Evolutionary conservation across 2,329 filamentous ascomycete species (phyloP).

Genomic region (Paecilomyces formosus): DNA sequence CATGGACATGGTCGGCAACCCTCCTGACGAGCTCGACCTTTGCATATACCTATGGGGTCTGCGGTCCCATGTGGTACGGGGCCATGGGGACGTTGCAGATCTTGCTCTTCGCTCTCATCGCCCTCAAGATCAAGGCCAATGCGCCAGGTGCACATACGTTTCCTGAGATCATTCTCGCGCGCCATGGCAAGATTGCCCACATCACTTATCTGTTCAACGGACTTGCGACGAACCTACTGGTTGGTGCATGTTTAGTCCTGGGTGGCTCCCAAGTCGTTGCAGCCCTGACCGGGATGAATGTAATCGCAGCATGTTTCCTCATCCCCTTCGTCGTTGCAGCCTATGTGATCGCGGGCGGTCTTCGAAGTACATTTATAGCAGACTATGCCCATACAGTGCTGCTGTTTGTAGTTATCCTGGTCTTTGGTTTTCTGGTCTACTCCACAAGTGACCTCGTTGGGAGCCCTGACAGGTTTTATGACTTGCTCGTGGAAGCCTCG

Average conservation of each 20-base stretch:
- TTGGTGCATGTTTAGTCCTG: slow-evolving; percentile 32
- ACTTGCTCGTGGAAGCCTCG: slow-evolving; percentile 27
- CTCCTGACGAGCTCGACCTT: slow-evolving; percentile 35
- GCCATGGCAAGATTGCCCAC: slow-evolving; percentile 32
- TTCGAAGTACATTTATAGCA: slow-evolving; percentile 35
- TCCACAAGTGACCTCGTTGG: slow-evolving; percentile 24
- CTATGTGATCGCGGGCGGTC: slow-evolving; percentile 34
- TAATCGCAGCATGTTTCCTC: slow-evolving; percentile 35
- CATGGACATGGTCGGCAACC: slow-evolving; percentile 45
- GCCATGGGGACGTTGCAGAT: slow-evolving; percentile 35
- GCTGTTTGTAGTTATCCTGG: slow-evolving; percentile 31
- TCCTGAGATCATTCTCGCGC: slow-evolving; percentile 33
- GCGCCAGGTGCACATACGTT: slow-evolving; percentile 37
- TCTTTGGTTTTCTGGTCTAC: slow-evolving; percentile 33
- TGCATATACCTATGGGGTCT: slow-evolving; percentile 36
- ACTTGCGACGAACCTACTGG: slow-evolving; percentile 35
- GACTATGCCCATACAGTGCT: slow-evolving; percentile 38
- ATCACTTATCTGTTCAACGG: slow-evolving; percentile 34
- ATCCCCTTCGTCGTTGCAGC: slow-evolving; percentile 32
- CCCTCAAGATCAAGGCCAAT: slow-evolving; percentile 36
- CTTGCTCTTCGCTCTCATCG: slow-evolving; percentile 34
- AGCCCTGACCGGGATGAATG: slow-evolving; percentile 35
- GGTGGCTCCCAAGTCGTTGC: slow-evolving; percentile 32
- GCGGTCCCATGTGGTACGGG: slow-evolving; percentile 37
- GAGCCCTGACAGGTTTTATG: slow-evolving; percentile 27